Percentiles rank a stretch among this genome's conserved stretches.
Conservation (phyloP, 345 rosid genomes). For the Dovyalis caffra region DNA sequence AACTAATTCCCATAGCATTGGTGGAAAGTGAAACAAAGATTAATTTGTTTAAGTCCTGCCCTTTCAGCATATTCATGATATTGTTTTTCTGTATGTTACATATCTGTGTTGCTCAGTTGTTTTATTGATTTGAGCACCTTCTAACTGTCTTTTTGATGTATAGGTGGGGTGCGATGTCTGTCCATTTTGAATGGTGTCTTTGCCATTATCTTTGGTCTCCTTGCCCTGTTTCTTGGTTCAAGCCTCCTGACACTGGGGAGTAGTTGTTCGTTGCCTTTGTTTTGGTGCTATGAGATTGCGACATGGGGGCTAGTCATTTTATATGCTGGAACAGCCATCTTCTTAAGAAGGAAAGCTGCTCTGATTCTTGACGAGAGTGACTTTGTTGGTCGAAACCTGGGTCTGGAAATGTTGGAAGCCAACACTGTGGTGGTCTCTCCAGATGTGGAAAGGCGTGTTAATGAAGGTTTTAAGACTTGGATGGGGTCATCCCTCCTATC, state of each 20-base stretch:
- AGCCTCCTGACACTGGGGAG: slow-evolving; percentile 91
- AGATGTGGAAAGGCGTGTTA: slow-evolving; percentile 74
- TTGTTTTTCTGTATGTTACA: neutral
- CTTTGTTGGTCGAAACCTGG: slow-evolving; percentile 51
- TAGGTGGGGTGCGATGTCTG: slow-evolving; percentile 90
- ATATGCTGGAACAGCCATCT: slow-evolving; percentile 71
- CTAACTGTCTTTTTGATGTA: neutral
- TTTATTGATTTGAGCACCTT: neutral
- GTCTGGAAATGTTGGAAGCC: slow-evolving; percentile 88
- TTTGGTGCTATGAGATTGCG: slow-evolving; percentile 94
- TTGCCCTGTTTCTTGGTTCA: slow-evolving; percentile 84
- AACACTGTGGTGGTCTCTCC: slow-evolving; percentile 68
- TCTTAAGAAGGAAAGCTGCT: slow-evolving; percentile 73
- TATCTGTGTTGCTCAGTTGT: neutral
- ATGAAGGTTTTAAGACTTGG: slow-evolving; percentile 88
- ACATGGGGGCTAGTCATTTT: slow-evolving; percentile 78
- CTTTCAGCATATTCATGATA: neutral
- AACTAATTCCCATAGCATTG: neutral
- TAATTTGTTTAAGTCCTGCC: neutral
- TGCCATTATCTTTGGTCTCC: slow-evolving; percentile 72
- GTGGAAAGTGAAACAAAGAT: neutral
- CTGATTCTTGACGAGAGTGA: slow-evolving; percentile 68
- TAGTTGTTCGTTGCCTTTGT: slow-evolving; percentile 79
- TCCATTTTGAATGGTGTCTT: slow-evolving; percentile 69
- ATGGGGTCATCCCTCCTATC: slow-evolving; percentile 86